These are phyloP conservation scores for Suhomyces wounanorum DNA, from an alignment of 1,139 yeast genomes.

Conservation along the genomic window DNA sequence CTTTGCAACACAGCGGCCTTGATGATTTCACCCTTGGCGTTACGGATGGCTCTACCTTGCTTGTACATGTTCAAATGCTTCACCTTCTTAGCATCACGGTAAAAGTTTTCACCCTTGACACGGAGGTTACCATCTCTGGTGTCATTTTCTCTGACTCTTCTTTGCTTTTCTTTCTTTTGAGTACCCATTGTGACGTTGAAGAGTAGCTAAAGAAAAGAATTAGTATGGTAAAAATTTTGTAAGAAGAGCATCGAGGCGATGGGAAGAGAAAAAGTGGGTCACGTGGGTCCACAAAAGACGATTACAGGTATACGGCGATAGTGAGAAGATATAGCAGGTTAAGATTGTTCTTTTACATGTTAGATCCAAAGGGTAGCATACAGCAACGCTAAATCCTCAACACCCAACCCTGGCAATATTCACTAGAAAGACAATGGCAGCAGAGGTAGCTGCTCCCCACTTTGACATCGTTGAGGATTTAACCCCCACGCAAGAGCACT, in stretches of 20 bases:
- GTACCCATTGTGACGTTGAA: conserved; percentile 68
- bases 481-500: conserved; percentile 71
- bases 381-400: neutral
- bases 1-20: conserved; percentile 89
- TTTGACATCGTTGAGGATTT: neutral
- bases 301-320: too few species aligned
- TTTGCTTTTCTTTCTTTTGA: conserved; percentile 84
- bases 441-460: neutral
- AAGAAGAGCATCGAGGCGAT: conserved; percentile 10
- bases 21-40: conserved; percentile 83
- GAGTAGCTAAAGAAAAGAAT: neutral
- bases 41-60: conserved; percentile 83
- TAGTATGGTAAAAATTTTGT: conserved; percentile 7
- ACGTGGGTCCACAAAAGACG: neutral
- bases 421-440: neutral
- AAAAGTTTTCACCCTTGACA: conserved; percentile 96
- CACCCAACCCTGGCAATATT: neutral
- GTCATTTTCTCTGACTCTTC: conserved; percentile 82
- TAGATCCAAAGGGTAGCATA: conserved; percentile 2
- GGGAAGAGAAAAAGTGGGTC: neutral
- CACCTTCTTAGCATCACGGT: conserved; percentile 90
- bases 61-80: conserved; percentile 91
- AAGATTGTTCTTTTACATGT: conserved; percentile 2
- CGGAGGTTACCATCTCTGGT: conserved; percentile 87
- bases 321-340: neutral